Conservation (phyloP, 192 early-diverging fungal genomes). For the Rhizophagus sp. region DNA sequence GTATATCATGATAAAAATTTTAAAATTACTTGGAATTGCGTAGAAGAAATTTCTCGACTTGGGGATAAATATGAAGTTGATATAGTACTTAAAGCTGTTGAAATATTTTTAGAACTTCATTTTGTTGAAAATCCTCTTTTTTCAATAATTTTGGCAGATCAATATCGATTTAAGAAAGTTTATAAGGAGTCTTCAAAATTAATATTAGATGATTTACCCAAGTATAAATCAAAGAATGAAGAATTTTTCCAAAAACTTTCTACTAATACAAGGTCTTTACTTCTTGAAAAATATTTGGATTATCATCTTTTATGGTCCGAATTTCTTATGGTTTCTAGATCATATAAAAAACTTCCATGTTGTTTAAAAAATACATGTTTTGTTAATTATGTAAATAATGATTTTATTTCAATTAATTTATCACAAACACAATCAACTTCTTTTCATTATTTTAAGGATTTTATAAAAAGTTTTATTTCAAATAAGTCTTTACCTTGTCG, state of each 20-base stretch:
- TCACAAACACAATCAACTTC: too few species aligned
- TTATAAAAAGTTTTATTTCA: too few species aligned
- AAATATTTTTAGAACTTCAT: not conserved
- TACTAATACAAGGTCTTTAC: not conserved
- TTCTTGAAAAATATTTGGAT: not conserved
- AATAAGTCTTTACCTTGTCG: too few species aligned
- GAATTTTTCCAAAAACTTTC: not conserved
- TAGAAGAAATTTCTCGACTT: not conserved
- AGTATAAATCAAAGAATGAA: not conserved
- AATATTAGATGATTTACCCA: not conserved
- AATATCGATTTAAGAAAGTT: not conserved
- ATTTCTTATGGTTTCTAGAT: too few species aligned
- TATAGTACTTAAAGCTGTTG: not conserved
- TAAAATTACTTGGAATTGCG: not conserved
- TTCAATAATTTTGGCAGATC: not conserved
- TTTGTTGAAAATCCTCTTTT: not conserved
- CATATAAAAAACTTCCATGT: too few species aligned
- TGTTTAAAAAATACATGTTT: too few species aligned
- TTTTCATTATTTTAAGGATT: too few species aligned
- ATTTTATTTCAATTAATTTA: too few species aligned
- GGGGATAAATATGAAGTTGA: conserved; percentile 4
- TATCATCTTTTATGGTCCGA: not conserved
- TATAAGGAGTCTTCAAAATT: conserved; percentile 13
- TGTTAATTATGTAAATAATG: too few species aligned
- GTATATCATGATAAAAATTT: not conserved